A percentile compares a stretch with the other conserved stretches of the same genome.
These are phyloP conservation scores for Ceriops zippeliana DNA, from an alignment of 345 rosid species.

Conservation along the genomic window DNA sequence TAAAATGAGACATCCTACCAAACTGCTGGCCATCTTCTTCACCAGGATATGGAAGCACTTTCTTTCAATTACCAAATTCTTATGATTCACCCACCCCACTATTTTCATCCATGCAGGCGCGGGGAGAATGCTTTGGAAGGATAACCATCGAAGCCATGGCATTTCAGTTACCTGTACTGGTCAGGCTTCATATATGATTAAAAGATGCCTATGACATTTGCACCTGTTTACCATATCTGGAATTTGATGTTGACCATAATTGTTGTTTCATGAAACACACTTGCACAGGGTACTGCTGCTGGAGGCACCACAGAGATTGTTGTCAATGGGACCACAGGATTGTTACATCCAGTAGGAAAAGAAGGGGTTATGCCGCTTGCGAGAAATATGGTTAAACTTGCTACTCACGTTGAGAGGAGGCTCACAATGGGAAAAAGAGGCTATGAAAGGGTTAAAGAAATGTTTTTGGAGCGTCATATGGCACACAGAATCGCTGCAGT, in stretches of 20 bases:
- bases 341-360: slow-evolving; percentile 70
- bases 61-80: no score
- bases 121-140: slow-evolving; percentile 93
- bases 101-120: slow-evolving; percentile 39
- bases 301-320: slow-evolving; percentile 91
- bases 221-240: background rate
- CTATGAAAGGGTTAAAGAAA: slow-evolving; percentile 60
- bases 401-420: slow-evolving; percentile 55
- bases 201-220: background rate
- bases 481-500: slow-evolving; percentile 65
- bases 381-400: slow-evolving; percentile 62
- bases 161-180: slow-evolving; percentile 77
- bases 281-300: slow-evolving; percentile 73
- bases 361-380: slow-evolving; percentile 71
- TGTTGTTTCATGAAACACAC: background rate
- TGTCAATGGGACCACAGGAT: slow-evolving; percentile 65
- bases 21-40: background rate
- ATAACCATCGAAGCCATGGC: slow-evolving; percentile 97
- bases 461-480: slow-evolving; percentile 84
- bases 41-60: no score
- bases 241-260: background rate
- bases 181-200: slow-evolving; percentile 14
- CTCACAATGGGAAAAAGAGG: slow-evolving; percentile 75
- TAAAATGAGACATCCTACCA: background rate
- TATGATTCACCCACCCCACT: background rate